Evolutionary conservation across 768 basidiomycete genomes (phyloP).

Genomic region (Termitomyces sp.): DNA sequence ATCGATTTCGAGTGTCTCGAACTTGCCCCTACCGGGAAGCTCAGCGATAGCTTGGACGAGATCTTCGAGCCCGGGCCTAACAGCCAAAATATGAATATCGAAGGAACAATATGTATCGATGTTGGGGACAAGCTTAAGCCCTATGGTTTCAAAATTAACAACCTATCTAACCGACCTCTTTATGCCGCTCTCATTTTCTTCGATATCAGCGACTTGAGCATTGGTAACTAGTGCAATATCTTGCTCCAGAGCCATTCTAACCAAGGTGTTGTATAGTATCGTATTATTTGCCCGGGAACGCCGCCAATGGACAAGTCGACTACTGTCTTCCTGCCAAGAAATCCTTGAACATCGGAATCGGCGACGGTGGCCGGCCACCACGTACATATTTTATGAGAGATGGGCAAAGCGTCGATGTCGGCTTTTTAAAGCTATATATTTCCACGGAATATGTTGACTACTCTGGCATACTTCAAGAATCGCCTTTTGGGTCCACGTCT

Average conservation of each 20-base stretch:
- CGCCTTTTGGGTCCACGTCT: conserved; percentile 23
- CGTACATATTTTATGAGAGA: conserved; percentile 27
- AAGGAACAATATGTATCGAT: background rate
- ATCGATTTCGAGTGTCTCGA: background rate
- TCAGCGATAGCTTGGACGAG: background rate
- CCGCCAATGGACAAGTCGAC: background rate
- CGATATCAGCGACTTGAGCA: background rate
- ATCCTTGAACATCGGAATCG: conserved; percentile 36
- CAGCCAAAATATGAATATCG: background rate
- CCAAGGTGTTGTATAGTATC: background rate
- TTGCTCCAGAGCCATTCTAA: background rate
- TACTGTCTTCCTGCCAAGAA: background rate
- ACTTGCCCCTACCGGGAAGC: background rate
- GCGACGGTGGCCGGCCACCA: conserved; percentile 28
- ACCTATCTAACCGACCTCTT: background rate
- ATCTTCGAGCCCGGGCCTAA: background rate
- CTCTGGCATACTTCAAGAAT: conserved; percentile 27
- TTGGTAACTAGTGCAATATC: background rate
- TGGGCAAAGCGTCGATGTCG: conserved; percentile 32
- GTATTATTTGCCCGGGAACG: background rate
- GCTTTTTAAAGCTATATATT: conserved; percentile 42
- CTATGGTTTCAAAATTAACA: background rate
- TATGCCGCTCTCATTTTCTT: conserved; percentile 5
- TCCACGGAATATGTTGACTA: conserved; percentile 33
- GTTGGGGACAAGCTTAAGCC: background rate